Conservation (phyloP, 805 yeast genomes). For the Metschnikowia koreensis region DNA sequence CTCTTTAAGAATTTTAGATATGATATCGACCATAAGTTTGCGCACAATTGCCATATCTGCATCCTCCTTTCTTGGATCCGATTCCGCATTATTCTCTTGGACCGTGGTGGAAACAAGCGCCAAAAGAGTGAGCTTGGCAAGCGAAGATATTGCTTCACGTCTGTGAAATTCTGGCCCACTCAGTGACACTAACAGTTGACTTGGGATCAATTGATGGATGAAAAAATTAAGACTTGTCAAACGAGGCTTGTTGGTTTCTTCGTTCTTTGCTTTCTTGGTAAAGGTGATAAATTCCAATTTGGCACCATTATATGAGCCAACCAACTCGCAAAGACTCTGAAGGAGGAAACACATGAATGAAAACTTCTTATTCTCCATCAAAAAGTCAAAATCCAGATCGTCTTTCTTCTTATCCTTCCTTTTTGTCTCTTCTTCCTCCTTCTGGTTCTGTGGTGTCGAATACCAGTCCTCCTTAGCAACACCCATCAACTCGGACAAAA, state of each 20-base stretch:
- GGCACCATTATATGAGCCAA: constrained; percentile 75
- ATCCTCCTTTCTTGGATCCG: constrained; percentile 54
- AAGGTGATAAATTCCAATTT: constrained; percentile 81
- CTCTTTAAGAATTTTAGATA: constrained; percentile 61
- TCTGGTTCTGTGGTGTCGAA: constrained; percentile 13
- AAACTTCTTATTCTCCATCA: constrained; percentile 53
- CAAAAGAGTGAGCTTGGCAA: constrained; percentile 60
- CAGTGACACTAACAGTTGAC: constrained; percentile 41
- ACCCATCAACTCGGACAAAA: constrained; percentile 64
- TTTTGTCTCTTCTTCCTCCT: constrained; percentile 1
- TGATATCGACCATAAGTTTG: constrained; percentile 66
- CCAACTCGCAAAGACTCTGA: constrained; percentile 64
- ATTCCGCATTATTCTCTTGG: constrained; percentile 44
- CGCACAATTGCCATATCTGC: constrained; percentile 72
- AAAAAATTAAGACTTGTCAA: constrained; percentile 75
- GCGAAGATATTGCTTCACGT: constrained; percentile 52
- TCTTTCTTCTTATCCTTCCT: constrained; percentile 6
- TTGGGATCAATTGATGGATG: constrained; percentile 68
- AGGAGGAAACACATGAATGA: constrained; percentile 67
- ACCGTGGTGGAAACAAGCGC: constrained; percentile 62
- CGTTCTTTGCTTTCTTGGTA: constrained; percentile 50
- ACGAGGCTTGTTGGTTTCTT: constrained; percentile 58
- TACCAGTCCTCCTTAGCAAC: constrained; percentile 40
- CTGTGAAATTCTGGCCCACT: constrained; percentile 47
- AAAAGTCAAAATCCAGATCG: constrained; percentile 13